Evolutionary conservation across 768 basidiomycete genomes (phyloP).

Genomic region (Termitomyces sp.): DNA sequence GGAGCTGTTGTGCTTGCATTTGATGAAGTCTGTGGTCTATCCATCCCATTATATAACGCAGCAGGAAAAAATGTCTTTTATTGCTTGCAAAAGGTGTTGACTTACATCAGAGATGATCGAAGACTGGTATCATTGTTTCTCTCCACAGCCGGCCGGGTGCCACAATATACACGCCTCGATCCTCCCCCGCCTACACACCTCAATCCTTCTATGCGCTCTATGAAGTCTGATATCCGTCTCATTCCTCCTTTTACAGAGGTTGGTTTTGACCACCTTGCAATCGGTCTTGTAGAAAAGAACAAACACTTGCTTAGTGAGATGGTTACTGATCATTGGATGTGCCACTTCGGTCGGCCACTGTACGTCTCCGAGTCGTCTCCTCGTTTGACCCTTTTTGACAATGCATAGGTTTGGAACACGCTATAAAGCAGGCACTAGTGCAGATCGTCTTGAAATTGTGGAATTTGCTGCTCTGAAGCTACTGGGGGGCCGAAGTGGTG

Average conservation of each 20-base stretch:
- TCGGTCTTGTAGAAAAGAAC: not conserved
- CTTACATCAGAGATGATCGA: not conserved
- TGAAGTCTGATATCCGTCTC: accelerated
- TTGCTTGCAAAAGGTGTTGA: not conserved
- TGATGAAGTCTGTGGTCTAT: not conserved
- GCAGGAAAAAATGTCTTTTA: not conserved
- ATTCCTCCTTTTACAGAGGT: not conserved
- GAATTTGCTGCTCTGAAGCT: not conserved
- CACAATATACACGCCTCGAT: too few species aligned
- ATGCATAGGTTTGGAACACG: not conserved
- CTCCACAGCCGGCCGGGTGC: not conserved
- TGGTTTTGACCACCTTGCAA: not conserved
- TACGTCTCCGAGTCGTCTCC: not conserved
- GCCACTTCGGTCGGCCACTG: not conserved
- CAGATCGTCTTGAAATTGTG: not conserved
- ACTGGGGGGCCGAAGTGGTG: not conserved
- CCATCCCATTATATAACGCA: accelerated
- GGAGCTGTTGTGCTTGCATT: not conserved
- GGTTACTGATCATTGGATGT: not conserved
- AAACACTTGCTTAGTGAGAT: not conserved
- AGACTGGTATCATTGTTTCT: not conserved
- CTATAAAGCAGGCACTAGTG: not conserved
- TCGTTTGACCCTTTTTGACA: not conserved
- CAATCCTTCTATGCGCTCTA: not conserved
- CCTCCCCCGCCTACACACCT: not conserved